These are phyloP conservation scores for Larix kaempferi DNA, from an alignment of 75 land plant species.

Conservation along the genomic window DNA sequence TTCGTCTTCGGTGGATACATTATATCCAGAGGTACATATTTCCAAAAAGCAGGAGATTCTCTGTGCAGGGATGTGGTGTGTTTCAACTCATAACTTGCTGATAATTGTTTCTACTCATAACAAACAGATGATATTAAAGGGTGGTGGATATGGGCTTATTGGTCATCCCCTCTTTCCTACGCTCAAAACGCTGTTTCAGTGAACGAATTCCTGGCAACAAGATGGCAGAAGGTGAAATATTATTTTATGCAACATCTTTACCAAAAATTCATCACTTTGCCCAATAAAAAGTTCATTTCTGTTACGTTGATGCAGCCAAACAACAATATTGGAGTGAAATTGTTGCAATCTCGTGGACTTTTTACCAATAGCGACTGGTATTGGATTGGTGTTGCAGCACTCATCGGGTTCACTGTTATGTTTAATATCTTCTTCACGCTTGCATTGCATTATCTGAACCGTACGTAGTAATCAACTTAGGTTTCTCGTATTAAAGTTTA, in stretches of 20 bases:
- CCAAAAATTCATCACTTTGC: too few species aligned
- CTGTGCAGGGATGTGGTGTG: too few species aligned
- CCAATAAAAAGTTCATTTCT: neutral
- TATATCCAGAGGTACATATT: conserved; percentile 16
- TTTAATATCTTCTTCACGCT: conserved; percentile 33
- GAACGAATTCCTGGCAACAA: conserved; percentile 35
- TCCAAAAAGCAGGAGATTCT: too few species aligned
- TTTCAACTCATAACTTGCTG: too few species aligned
- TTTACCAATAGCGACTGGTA: conserved; percentile 25
- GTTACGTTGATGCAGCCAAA: conserved; percentile 9
- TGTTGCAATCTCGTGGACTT: conserved; percentile 21
- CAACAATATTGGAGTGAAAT: conserved; percentile 14
- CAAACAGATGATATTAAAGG: conserved; percentile 4
- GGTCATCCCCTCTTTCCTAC: conserved; percentile 32
- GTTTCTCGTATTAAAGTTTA: too few species aligned
- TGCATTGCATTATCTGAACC: conserved; percentile 26
- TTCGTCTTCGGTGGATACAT: conserved; percentile 33
- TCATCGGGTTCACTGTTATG: conserved; percentile 28
- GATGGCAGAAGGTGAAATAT: conserved; percentile 19
- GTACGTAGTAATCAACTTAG: conserved; percentile 13
- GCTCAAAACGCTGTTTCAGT: conserved; percentile 28
- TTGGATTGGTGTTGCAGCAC: conserved; percentile 40
- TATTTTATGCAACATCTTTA: neutral
- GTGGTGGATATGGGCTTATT: conserved; percentile 49
- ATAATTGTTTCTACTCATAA: too few species aligned